Conservation (phyloP, 225 moss, liverwort and hornwort species). For the Rhytidiadelphus loreus region DNA sequence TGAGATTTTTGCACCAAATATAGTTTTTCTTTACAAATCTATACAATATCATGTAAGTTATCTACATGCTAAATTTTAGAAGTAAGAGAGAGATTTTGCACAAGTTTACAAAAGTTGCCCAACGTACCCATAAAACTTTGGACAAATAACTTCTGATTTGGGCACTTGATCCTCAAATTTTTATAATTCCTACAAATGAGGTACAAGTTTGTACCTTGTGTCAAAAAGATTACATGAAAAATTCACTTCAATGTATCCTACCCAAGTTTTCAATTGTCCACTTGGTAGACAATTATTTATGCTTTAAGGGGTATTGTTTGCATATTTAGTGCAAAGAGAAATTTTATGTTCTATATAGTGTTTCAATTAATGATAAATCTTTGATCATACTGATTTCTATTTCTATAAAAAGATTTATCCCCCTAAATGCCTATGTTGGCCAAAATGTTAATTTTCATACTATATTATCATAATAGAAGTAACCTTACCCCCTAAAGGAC, state of each 20-base stretch:
- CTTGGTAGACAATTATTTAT: background rate
- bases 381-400: background rate
- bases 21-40: background rate
- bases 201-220: accelerated
- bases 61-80: background rate
- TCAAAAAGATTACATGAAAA: background rate
- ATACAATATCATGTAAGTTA: background rate
- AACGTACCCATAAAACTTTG: background rate
- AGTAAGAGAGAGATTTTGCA: no score
- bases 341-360: background rate
- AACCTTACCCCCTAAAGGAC: no score
- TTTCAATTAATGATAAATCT: background rate
- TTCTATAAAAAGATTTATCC: background rate
- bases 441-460: background rate
- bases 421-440: background rate
- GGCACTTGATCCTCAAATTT: accelerated
- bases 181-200: background rate
- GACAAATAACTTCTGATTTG: no score
- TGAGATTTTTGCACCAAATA: background rate
- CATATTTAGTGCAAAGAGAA: background rate
- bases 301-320: background rate
- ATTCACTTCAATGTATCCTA: no score
- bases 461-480: background rate
- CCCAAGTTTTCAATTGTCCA: background rate
- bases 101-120: no score